Conservation (phyloP, 1,284 basidiomycete genomes). For the Mycena sp. region DNA sequence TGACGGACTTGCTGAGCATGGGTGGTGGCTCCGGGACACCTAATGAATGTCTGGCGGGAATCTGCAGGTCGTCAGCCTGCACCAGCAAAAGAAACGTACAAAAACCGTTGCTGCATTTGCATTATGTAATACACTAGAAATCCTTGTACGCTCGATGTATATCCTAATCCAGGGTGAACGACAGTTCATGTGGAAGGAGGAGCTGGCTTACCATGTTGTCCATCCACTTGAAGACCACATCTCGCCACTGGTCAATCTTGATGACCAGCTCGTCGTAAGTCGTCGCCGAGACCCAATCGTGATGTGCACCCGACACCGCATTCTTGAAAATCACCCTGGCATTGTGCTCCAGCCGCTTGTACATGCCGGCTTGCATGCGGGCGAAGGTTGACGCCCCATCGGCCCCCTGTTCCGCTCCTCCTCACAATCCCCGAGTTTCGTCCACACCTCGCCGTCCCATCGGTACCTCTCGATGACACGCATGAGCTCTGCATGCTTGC, state of each 20-base stretch:
- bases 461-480: conserved; percentile 30
- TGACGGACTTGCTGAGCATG: too few species aligned
- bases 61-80: too few species aligned
- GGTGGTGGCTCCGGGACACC: too few species aligned
- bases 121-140: too few species aligned
- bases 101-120: too few species aligned
- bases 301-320: neutral
- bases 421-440: conserved; percentile 2
- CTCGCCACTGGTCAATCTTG: too few species aligned
- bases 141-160: neutral
- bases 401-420: neutral
- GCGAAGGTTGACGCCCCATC: neutral
- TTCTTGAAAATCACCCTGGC: neutral
- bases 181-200: neutral
- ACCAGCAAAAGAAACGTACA: too few species aligned
- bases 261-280: neutral
- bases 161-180: neutral
- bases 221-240: neutral
- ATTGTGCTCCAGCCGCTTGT: neutral
- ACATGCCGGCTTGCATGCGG: neutral
- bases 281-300: neutral
- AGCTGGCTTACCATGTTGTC: neutral
- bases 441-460: conserved; percentile 27
- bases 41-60: too few species aligned
- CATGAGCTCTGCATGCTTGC: conserved; percentile 37